phyloP scores from a whole-genome alignment of 2,329 filamentous ascomycete species.

The Neocucurbitaria cava region DNA sequence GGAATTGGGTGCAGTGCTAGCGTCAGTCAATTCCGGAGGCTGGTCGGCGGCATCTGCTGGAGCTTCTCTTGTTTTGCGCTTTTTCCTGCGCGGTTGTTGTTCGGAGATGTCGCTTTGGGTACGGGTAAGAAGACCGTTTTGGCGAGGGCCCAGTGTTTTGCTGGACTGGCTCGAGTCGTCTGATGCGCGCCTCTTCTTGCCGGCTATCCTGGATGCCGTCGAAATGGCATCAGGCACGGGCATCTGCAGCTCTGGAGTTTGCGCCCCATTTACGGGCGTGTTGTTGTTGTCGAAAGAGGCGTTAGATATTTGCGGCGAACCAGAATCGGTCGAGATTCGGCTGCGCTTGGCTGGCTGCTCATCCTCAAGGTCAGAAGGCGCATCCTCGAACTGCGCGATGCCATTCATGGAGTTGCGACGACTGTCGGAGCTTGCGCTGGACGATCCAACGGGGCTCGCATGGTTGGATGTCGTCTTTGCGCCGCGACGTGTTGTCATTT shows the following conservation, averaged over 20 bases:
- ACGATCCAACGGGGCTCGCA: slow-evolving; percentile 43
- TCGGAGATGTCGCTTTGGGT: slow-evolving; percentile 46
- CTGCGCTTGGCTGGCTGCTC: slow-evolving; percentile 47
- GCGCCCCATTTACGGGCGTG: slow-evolving; percentile 35
- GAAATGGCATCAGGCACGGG: slow-evolving; percentile 24
- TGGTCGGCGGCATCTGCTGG: slow-evolving; percentile 37
- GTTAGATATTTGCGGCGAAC: slow-evolving; percentile 42
- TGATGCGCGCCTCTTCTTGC: slow-evolving; percentile 44
- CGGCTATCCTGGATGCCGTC: slow-evolving; percentile 28
- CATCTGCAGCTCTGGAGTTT: slow-evolving; percentile 33
- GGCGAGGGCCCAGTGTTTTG: slow-evolving; percentile 35
- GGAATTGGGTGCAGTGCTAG: slow-evolving; percentile 44
- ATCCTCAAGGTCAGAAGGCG: slow-evolving; percentile 41
- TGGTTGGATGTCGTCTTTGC: slow-evolving; percentile 48
- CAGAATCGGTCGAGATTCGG: slow-evolving; percentile 48
- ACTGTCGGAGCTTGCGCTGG: slow-evolving; percentile 45
- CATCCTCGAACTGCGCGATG: slow-evolving; percentile 38
- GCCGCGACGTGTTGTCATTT: slow-evolving; percentile 58
- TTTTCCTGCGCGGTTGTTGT: slow-evolving; percentile 45
- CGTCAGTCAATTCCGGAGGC: slow-evolving; percentile 47
- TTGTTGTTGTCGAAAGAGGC: slow-evolving; percentile 41
- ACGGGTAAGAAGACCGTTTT: slow-evolving; percentile 44
- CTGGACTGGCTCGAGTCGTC: slow-evolving; percentile 40
- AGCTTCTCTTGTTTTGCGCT: slow-evolving; percentile 40
- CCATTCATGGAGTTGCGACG: slow-evolving; percentile 50